A percentile compares a stretch with the other conserved stretches of the same genome.
Conservation (phyloP, 208 protist species). For the Polymyxa betae region DNA sequence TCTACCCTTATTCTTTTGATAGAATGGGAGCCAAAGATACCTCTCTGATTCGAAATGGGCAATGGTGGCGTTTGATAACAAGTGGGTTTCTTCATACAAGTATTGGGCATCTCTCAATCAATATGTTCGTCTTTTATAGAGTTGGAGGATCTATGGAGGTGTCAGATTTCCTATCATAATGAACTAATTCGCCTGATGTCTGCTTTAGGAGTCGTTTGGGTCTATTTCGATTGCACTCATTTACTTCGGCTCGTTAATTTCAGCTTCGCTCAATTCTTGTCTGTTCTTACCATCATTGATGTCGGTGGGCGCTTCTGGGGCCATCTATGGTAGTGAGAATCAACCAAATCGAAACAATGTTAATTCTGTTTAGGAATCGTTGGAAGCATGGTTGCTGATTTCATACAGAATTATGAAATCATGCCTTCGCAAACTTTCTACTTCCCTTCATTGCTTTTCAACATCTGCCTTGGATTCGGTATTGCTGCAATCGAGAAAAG, state of each 20-base stretch:
- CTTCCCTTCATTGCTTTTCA: background rate
- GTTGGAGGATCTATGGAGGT: conserved; percentile 44
- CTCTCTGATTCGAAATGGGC: background rate
- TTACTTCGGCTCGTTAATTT: background rate
- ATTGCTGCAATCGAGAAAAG: background rate
- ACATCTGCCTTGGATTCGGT: conserved; percentile 21
- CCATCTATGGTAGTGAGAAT: background rate
- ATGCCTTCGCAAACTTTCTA: background rate
- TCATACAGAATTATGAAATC: background rate
- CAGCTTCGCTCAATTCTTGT: background rate
- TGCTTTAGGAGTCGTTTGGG: conserved; percentile 17
- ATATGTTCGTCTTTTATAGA: background rate
- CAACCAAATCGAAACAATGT: background rate
- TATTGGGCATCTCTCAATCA: conserved; percentile 4
- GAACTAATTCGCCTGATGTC: background rate
- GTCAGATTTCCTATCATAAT: background rate
- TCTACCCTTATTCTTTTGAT: background rate
- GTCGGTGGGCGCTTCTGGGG: conserved; percentile 18
- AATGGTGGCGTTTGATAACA: conserved; percentile 20
- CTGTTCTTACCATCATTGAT: background rate
- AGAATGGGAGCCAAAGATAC: conserved; percentile 45
- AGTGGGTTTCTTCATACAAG: background rate
- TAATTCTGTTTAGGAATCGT: conserved; percentile 1
- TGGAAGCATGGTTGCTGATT: conserved; percentile 30
- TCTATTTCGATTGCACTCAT: background rate